Base-by-base conservation (phyloP, 73 alveolate species). In the Paramecium biaurelia region DNA sequence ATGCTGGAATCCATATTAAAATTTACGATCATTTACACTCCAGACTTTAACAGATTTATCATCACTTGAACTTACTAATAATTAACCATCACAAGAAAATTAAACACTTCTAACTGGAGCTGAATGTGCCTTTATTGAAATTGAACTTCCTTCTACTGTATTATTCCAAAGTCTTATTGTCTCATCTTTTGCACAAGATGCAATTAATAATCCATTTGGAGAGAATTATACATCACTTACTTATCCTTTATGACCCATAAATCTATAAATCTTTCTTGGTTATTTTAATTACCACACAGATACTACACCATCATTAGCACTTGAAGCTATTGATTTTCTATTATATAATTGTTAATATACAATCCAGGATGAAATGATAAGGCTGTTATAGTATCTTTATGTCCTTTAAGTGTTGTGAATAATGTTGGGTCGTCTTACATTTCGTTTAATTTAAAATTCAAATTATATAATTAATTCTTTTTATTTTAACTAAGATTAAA, bases 51-150 rank as follows among this genome's bases (percentile, higher is more conserved):
- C 93, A 21, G 99, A 96, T 97, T 99, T 99, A 95, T 99, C 99
- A 92, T 99, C 99, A 72, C 99, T 95, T 1, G 99, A 99, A 28
- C 99, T 94, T 43, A 99, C 95, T 58, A 99, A 92, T 30, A 93
- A 92, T 67, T 95, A 93, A 34, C 99, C 99, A 58, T 99, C 99
- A 42, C 96, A 72, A 42, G 99, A 98, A 93, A 98, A 98, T 92
- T 97, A 95, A 21, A 99, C 98, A 84, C 99, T 95, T 92, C 99
- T 95, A 6, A 99, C 99, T n/a, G 99, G 99, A 4, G 99, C 99
- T 1, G 99, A 93, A 93, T 99, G 99, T 43, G 99, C 98, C 92
- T 98, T 98, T 93, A 99, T 93, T 21, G 95, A 21, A 4, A 79
- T 57, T 79, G 90, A 79, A 24, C 63, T 30, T 41, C 90, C 90